phyloP scores from a whole-genome alignment of 2,329 filamentous ascomycete species.

The Claviceps pazoutovae region DNA sequence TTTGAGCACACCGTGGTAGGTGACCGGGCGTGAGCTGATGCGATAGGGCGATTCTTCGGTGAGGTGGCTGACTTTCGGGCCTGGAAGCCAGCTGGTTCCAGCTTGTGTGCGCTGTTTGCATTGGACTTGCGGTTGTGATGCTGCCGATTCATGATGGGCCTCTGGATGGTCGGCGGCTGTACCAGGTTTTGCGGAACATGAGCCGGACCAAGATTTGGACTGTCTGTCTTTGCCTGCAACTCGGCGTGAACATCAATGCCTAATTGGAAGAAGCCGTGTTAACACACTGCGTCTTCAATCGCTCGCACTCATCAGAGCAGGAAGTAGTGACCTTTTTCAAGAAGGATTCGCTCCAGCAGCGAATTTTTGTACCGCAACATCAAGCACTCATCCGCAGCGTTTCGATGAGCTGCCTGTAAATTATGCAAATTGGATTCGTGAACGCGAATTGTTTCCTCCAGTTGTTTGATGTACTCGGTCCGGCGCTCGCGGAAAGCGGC shows the following conservation, averaged over 20 bases:
- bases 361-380: slow-evolving; percentile 99
- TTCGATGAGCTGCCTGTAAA: slow-evolving; percentile 86
- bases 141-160: slow-evolving; percentile 68
- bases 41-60: slow-evolving; percentile 66
- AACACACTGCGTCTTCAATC: background rate
- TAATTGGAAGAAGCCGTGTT: slow-evolving; percentile 20
- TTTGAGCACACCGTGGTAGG: slow-evolving; percentile 34
- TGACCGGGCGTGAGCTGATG: slow-evolving; percentile 58
- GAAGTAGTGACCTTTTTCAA: slow-evolving; percentile 74
- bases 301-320: background rate
- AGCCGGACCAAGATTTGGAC: slow-evolving; percentile 61
- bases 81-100: slow-evolving; percentile 39
- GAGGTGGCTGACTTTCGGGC: slow-evolving; percentile 44
- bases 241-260: slow-evolving; percentile 96
- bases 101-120: slow-evolving; percentile 62
- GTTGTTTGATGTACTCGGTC: slow-evolving; percentile 98
- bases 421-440: slow-evolving; percentile 91
- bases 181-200: slow-evolving; percentile 54
- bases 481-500: slow-evolving; percentile 92
- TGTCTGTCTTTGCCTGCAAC: slow-evolving; percentile 81
- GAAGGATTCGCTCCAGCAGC: slow-evolving; percentile 79
- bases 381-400: slow-evolving; percentile 87
- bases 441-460: slow-evolving; percentile 92
- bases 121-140: slow-evolving; percentile 60
- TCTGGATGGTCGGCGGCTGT: slow-evolving; percentile 63